A percentile compares a stretch with the other conserved stretches of the same genome.
Conservation (phyloP, 2,329 filamentous ascomycete species). For the Cercospora citrullina region DNA sequence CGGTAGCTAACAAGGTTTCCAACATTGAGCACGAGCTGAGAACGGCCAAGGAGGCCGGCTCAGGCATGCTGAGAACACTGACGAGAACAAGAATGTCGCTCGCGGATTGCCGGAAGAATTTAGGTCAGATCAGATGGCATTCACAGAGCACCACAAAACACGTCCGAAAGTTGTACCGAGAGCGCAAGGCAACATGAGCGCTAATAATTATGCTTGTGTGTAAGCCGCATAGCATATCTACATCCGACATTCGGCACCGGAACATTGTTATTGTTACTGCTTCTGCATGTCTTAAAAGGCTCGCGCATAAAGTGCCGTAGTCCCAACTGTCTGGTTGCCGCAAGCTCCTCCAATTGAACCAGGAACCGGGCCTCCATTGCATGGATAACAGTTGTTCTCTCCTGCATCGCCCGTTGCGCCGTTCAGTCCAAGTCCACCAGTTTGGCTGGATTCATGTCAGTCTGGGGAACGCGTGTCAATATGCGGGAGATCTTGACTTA, state of each 20-base stretch:
- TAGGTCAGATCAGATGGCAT: neutral
- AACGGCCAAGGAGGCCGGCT: neutral
- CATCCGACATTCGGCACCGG: neutral
- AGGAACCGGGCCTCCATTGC: constrained; percentile 24
- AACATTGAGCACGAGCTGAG: neutral
- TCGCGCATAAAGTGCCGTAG: constrained; percentile 35
- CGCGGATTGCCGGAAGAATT: neutral
- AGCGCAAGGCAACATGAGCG: neutral
- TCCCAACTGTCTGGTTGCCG: constrained; percentile 31
- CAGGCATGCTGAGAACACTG: neutral
- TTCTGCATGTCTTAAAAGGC: constrained; percentile 21
- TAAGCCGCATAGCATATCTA: constrained; percentile 6
- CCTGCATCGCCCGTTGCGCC: constrained; percentile 23
- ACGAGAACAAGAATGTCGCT: neutral
- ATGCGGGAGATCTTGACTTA: constrained; percentile 11
- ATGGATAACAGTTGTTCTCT: constrained; percentile 34
- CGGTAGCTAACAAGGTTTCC: neutral
- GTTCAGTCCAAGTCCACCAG: constrained; percentile 9
- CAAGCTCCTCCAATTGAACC: constrained; percentile 29
- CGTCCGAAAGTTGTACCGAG: neutral
- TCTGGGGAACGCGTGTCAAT: neutral
- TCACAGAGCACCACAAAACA: neutral
- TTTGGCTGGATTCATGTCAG: constrained; percentile 2
- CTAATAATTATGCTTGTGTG: neutral
- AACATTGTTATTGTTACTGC: neutral